phyloP scores from a whole-genome alignment of 2,329 filamentous ascomycete species.

The Chrysoporthe deuterocubensis region DNA sequence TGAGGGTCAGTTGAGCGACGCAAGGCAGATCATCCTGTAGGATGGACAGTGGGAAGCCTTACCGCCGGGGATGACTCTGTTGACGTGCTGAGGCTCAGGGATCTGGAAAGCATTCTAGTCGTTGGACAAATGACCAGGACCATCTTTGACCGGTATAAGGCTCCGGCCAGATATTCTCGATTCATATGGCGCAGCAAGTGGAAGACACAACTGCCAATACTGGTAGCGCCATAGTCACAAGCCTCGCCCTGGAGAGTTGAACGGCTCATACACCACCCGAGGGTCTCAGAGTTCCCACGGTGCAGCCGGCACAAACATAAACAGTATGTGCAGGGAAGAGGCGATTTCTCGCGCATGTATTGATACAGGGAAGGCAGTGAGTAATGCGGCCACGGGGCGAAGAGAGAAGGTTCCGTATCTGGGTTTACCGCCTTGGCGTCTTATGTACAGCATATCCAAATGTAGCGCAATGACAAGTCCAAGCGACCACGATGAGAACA shows the following conservation, averaged over 20 bases:
- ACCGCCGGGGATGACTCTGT: background rate
- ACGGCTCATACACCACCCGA: background rate
- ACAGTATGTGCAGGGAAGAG: background rate
- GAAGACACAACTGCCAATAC: background rate
- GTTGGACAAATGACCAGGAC: background rate
- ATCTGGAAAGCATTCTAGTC: background rate
- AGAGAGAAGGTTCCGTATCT: too few relatives aligned
- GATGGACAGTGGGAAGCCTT: conserved; percentile 7
- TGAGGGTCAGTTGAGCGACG: conserved; percentile 79
- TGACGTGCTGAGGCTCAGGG: too few relatives aligned
- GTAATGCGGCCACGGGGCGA: background rate
- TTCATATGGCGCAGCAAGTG: background rate
- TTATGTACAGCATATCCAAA: background rate
- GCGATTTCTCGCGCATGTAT: background rate
- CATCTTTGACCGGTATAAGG: background rate
- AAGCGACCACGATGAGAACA: background rate
- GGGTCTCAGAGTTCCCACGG: background rate
- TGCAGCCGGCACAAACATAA: background rate
- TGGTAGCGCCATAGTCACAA: background rate
- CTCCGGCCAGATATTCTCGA: background rate
- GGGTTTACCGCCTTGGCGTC: too few relatives aligned
- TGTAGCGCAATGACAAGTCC: conserved; percentile 1
- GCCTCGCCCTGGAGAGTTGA: background rate
- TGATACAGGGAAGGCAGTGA: background rate
- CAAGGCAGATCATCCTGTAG: conserved; percentile 71